phyloP scores from a whole-genome alignment of 2,329 filamentous ascomycete genomes.

The Fusarium drepaniforme region DNA sequence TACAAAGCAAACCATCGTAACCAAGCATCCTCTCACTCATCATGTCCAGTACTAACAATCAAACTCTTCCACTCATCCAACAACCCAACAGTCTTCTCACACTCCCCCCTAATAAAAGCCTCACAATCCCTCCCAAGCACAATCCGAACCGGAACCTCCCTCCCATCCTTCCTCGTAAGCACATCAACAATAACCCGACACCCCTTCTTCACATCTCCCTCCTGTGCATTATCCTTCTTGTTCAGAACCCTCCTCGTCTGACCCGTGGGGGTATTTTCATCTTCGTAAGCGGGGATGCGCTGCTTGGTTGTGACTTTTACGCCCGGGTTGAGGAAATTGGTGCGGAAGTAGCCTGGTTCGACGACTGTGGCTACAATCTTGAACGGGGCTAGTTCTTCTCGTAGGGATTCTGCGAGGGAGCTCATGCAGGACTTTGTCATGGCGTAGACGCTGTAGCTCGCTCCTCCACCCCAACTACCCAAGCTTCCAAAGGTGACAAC shows the following conservation, averaged over 20 bases:
- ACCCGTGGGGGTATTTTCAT: constrained; percentile 46
- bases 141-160: constrained; percentile 64
- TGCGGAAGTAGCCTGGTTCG: constrained; percentile 67
- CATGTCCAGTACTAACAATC: constrained; percentile 40
- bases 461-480: constrained; percentile 55
- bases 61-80: constrained; percentile 63
- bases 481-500: constrained; percentile 62
- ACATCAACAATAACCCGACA: constrained; percentile 65
- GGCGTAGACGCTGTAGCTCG: constrained; percentile 55
- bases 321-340: constrained; percentile 57
- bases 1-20: not conserved
- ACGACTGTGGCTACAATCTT: constrained; percentile 57
- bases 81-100: constrained; percentile 54
- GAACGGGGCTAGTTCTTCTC: constrained; percentile 58
- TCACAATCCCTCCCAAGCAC: constrained; percentile 66
- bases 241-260: constrained; percentile 47
- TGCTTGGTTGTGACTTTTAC: constrained; percentile 43
- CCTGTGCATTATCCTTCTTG: constrained; percentile 60
- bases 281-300: constrained; percentile 49
- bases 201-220: constrained; percentile 67
- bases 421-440: constrained; percentile 61
- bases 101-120: constrained; percentile 57
- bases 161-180: constrained; percentile 64
- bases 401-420: constrained; percentile 58
- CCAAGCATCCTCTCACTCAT: not conserved